Evolutionary conservation across 2,329 filamentous ascomycete species (phyloP), one percentile per base, ranked within the genome.

Genomic region (Mycosphaerella arachidis): DNA sequence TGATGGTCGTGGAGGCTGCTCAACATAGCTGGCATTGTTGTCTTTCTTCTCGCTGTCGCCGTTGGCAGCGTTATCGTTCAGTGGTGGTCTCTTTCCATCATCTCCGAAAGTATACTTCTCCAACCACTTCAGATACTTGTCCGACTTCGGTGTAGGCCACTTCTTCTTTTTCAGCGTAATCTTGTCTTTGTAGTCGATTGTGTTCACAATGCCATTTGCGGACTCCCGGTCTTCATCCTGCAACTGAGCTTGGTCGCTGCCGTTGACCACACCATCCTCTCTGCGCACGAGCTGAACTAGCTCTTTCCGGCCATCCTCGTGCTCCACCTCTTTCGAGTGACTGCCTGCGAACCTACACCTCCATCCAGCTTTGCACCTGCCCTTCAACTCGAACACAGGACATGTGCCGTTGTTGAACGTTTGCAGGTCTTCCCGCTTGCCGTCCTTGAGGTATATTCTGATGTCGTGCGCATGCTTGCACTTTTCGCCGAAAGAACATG

Each of bases 291-390:
- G 69, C 53, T 96, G 80, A 3, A 93, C 80, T 55, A 97, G 77
- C 76, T 97, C 93, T 69, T 90, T 91, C 66, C 84, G 84, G 8
- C 92, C 93, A 73, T 96, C 92, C 56, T 87, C 86, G 20, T 81
- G 85, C 65, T 89, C 85, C 27, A 90, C 76, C 76, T 97, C 93
- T 63, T 86, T 82, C 68, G 91, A 94, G 76, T 99, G 94, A 63
- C 91, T 95, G 63, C 84, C 84, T 35, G 91, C 89, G 71, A 97
- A 96, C 24, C 93, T 88, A 73, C 94, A 99, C 73, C 93, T 96
- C 92, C 93, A 99, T 6, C 94, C 94, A 13, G 88, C 85, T 53
- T 84, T 82, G 69, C 94, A 99, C 63, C 81, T 85, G 12, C 92
- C 92, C 64, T 88, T 84, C 16, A 81, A 79, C 66, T 90, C 87